These are phyloP conservation scores for Nannochloris sp. DNA, from an alignment of 139 green algal genomes.

Conservation along the genomic window DNA sequence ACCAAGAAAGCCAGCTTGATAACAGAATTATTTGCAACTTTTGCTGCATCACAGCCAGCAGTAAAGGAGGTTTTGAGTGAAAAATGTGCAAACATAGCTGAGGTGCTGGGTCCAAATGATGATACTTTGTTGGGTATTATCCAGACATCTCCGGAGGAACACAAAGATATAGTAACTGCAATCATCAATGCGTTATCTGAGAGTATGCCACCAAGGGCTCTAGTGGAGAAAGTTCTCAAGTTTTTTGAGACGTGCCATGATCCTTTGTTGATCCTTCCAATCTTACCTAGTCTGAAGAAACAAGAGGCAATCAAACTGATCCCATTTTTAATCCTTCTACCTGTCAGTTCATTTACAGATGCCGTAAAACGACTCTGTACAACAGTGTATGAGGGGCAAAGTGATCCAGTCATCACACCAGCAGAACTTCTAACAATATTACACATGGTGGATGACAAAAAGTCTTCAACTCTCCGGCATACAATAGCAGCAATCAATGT, in stretches of 20 bases:
- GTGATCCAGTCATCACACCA: slow-evolving; percentile 32
- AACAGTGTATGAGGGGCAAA: background rate
- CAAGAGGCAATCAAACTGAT: slow-evolving; percentile 24
- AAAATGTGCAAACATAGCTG: slow-evolving; percentile 34
- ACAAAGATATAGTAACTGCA: slow-evolving; percentile 39
- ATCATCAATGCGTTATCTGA: slow-evolving; percentile 50
- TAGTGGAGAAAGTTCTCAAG: slow-evolving; percentile 31
- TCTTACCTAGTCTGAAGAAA: slow-evolving; percentile 28
- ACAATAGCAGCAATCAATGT: slow-evolving; percentile 47
- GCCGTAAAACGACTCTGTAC: slow-evolving; percentile 19
- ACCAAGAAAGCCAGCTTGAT: slow-evolving; percentile 50
- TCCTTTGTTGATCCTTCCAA: slow-evolving; percentile 23
- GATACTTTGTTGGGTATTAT: slow-evolving; percentile 34
- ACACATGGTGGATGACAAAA: slow-evolving; percentile 38
- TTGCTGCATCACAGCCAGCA: slow-evolving; percentile 17
- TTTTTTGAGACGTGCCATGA: slow-evolving; percentile 5
- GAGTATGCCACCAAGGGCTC: slow-evolving; percentile 11
- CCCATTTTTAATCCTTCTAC: slow-evolving; percentile 27
- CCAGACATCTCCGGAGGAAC: slow-evolving; percentile 14
- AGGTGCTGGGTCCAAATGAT: slow-evolving; percentile 27
- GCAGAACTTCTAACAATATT: slow-evolving; percentile 55
- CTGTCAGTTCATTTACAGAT: slow-evolving; percentile 8
- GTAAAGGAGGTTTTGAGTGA: slow-evolving; percentile 13
- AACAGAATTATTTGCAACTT: slow-evolving; percentile 38
- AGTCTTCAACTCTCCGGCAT: slow-evolving; percentile 23